These are phyloP conservation scores for Syncephalastrum monosporum DNA, from an alignment of 371 early-diverging fungal species.

Conservation along the genomic window DNA sequence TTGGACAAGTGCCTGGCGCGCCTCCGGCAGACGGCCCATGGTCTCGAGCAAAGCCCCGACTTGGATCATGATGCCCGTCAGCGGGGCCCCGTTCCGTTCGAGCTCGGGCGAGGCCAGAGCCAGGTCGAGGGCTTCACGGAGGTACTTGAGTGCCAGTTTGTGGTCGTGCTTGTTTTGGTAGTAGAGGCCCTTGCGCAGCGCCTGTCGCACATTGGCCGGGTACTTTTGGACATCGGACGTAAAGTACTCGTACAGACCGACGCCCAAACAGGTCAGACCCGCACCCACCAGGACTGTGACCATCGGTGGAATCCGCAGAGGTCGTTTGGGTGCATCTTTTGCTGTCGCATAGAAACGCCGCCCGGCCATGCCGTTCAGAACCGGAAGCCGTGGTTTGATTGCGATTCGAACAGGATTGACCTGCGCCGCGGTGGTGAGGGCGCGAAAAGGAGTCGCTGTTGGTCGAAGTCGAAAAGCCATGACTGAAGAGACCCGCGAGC, in stretches of 20 bases:
- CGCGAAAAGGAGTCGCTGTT: too few relatives aligned
- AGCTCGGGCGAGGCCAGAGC: conserved; percentile 50
- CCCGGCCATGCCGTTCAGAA: too few relatives aligned
- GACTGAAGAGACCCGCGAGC: too few relatives aligned
- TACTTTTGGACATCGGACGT: conserved; percentile 60
- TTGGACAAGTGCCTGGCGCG: conserved; percentile 47
- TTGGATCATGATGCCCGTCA: conserved; percentile 68
- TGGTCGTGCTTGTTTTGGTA: conserved; percentile 53
- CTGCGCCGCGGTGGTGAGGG: too few relatives aligned
- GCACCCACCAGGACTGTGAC: conserved; percentile 40
- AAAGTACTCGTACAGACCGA: conserved; percentile 56
- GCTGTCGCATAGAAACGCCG: too few relatives aligned
- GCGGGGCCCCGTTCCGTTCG: conserved; percentile 49
- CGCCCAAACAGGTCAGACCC: conserved; percentile 41
- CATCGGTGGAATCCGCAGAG: conserved; percentile 25
- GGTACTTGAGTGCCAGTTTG: conserved; percentile 47
- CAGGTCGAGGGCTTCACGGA: conserved; percentile 46
- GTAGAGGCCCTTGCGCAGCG: conserved; percentile 61
- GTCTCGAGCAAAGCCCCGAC: conserved; percentile 51
- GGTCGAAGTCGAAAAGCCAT: too few relatives aligned
- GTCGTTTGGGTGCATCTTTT: too few relatives aligned
- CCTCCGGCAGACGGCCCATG: conserved; percentile 51
- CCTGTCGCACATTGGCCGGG: conserved; percentile 52
- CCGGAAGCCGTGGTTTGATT: too few relatives aligned
- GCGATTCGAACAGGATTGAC: too few relatives aligned